Base-by-base conservation (phyloP, 345 rosid genomes). In the Anacardium occidentale region DNA sequence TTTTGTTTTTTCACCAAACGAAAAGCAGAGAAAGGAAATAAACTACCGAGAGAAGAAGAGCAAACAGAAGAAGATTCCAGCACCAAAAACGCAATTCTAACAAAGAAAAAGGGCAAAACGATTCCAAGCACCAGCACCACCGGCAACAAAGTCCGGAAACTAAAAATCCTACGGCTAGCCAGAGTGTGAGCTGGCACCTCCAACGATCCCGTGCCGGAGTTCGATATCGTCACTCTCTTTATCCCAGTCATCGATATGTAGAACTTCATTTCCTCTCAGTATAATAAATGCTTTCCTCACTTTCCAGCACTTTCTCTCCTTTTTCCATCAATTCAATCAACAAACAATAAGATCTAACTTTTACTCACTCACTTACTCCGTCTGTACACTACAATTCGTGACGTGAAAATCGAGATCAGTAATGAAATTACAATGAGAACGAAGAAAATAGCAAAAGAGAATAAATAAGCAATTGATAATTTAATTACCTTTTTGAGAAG, bases 1-100 rank as follows among this genome's bases (percentile, higher is more conserved):
- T 1, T 21, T 44, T 63, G 50, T 63, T 62, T 26, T 64, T 42
- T 13, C 17, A 4, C 5, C 7, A 26, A 60, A 40, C 2, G n/a
- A 24, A 71, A 56, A 15, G 64, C 45, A 14, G 44, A 24, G 45
- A 24, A n/a, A 42, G 57, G 2, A 32, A 45, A 26, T 40, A 34
- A 51, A 37, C 61, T 85, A 85, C 91, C 94, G 8, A 82, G 63
- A 2, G 89, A 75, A 56, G 96, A 84, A 69, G 86, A 84, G 74
- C 93, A 91, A 52, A 78, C 72, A 55, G 93, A 57, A 32, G 97
- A 85, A 34, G 95, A 93, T 82, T 91, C 92, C 69, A 89, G 98
- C 34, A 85, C 87, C 76, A 89, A 73, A 70, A 93, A 87, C 65
- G 98, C 93, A 74, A 85, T 63, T 77, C 92, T 81, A 65, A 93